phyloP scores from a whole-genome alignment of 768 basidiomycete species.

The Psilocybe azurescens region DNA sequence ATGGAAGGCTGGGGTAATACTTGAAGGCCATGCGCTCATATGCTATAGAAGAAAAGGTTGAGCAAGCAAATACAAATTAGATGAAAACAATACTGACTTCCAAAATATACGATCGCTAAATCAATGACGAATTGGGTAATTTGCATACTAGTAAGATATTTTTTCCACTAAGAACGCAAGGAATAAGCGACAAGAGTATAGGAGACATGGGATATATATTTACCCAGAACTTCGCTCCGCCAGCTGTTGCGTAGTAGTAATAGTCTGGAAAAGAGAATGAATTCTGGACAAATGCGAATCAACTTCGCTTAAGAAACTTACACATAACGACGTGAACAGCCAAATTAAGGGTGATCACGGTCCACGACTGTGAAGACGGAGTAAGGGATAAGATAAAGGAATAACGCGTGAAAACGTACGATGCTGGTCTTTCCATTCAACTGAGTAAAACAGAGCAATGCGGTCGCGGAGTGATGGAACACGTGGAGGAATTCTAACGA shows the following conservation, averaged over 20 bases:
- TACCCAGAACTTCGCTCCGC: conserved; percentile 97
- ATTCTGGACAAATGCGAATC: not conserved
- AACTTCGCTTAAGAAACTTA: conserved; percentile 43
- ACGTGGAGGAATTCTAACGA: conserved; percentile 92
- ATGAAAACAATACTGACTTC: conserved; percentile 64
- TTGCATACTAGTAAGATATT: conserved; percentile 96
- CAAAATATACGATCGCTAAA: conserved; percentile 90
- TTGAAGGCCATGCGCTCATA: conserved; percentile 82
- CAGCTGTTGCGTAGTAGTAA: conserved; percentile 98
- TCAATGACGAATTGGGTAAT: conserved; percentile 97
- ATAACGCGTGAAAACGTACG: conserved; percentile 49
- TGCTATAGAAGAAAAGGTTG: conserved; percentile 39
- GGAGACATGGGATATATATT: conserved; percentile 3
- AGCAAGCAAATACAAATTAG: not conserved
- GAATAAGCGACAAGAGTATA: conserved; percentile 2
- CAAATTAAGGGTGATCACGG: conserved; percentile 90
- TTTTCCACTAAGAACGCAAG: conserved; percentile 82
- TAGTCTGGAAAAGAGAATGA: conserved; percentile 66
- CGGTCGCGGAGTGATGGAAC: conserved; percentile 99
- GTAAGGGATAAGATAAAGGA: conserved; percentile 4
- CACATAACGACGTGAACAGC: conserved; percentile 98
- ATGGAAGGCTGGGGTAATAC: conserved; percentile 71
- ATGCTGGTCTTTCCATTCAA: conserved; percentile 94
- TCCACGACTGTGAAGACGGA: conserved; percentile 77
- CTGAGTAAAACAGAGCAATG: conserved; percentile 92